These are phyloP conservation scores for Betula pendula DNA, from an alignment of 306 rosid genomes.

Conservation along the genomic window DNA sequence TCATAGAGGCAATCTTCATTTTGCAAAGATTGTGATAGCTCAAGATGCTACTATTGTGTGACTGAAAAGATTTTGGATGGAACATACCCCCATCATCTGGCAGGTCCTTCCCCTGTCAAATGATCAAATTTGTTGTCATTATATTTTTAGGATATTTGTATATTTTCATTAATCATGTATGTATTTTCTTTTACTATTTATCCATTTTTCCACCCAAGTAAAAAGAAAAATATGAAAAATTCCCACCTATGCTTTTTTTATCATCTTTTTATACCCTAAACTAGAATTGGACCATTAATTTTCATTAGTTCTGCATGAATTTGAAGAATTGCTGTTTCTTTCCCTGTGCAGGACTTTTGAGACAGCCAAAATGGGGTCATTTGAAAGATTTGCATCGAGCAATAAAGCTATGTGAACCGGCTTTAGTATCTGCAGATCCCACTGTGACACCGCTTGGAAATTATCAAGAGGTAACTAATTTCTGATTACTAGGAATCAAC, in stretches of 20 bases:
- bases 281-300: background rate
- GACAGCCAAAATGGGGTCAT: constrained; percentile 99
- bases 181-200: background rate
- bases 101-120: constrained; percentile 12
- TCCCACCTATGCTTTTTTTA: background rate
- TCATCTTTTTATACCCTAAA: background rate
- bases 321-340: constrained; percentile 11
- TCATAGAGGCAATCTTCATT: background rate
- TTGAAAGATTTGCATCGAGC: constrained; percentile 93
- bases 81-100: background rate
- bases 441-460: constrained; percentile 62
- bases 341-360: constrained; percentile 59
- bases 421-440: constrained; percentile 81
- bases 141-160: background rate
- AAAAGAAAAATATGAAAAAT: background rate
- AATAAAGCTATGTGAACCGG: constrained; percentile 87
- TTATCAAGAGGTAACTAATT: constrained; percentile 64
- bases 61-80: constrained; percentile 5
- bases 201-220: background rate
- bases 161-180: background rate
- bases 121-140: background rate
- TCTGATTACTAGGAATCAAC: constrained; percentile 13
- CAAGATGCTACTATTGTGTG: background rate
- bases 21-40: background rate
- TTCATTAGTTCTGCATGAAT: constrained; percentile 14